Percentiles rank a stretch among this genome's conserved stretches.
These are phyloP conservation scores for Arthrobotrys entomopaga DNA, from an alignment of 2,329 filamentous ascomycete genomes.

Conservation along the genomic window DNA sequence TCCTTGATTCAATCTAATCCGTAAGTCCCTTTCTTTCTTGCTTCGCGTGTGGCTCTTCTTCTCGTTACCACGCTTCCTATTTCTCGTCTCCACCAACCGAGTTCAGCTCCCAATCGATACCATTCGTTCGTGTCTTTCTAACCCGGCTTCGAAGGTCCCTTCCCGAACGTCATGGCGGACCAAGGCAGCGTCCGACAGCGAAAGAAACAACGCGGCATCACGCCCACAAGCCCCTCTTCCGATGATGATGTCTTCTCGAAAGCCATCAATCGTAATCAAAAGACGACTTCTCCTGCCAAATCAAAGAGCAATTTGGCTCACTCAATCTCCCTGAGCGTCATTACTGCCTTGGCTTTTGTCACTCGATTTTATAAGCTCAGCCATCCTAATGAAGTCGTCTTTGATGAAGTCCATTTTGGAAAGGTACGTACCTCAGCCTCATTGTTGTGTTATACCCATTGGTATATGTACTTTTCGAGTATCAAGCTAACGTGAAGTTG, in stretches of 20 bases:
- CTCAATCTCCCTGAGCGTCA: conserved; percentile 77
- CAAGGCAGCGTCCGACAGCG: conserved; percentile 57
- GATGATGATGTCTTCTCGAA: conserved; percentile 52
- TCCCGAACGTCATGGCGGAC: conserved; percentile 56
- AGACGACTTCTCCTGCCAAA: conserved; percentile 14
- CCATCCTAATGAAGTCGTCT: conserved; percentile 95
- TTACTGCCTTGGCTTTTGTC: conserved; percentile 85
- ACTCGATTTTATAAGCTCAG: conserved; percentile 96
- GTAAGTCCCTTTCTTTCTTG: neutral
- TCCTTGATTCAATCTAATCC: neutral
- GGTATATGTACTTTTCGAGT: neutral
- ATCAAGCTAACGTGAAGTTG: conserved; percentile 18
- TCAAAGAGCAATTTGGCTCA: conserved; percentile 74
- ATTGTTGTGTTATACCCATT: conserved; percentile 13
- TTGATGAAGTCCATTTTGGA: conserved; percentile 99
- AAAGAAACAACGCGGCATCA: conserved; percentile 55
- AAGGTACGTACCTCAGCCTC: conserved; percentile 73
- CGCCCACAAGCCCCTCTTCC: conserved; percentile 45
- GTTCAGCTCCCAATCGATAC: conserved; percentile 28
- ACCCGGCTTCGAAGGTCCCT: conserved; percentile 9
- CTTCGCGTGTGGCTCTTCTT: neutral
- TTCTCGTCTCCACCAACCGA: conserved; percentile 23
- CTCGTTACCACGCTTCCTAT: conserved; percentile 6
- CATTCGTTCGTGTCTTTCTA: conserved; percentile 6
- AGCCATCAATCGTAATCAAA: conserved; percentile 31